Conservation (phyloP, 352 stramenopile species). For the Phytophthora capsici region DNA sequence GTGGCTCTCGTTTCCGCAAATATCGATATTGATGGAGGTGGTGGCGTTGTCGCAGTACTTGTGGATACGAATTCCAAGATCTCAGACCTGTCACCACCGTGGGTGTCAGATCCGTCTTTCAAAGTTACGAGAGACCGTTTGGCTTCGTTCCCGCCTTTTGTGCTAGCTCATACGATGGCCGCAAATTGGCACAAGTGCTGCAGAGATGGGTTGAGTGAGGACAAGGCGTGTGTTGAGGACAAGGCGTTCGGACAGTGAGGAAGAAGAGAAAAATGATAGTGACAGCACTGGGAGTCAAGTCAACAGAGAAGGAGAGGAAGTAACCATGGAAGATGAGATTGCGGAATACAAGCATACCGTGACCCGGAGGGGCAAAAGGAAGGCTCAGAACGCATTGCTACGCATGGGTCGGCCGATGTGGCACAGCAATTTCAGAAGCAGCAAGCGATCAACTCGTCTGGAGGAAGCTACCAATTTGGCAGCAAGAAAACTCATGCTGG, state of each 20-base stretch:
- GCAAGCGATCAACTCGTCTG: neutral
- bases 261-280: neutral
- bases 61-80: neutral
- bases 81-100: too few relatives aligned
- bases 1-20: neutral
- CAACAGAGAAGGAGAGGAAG: too few relatives aligned
- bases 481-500: conserved; percentile 16
- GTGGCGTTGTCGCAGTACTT: neutral
- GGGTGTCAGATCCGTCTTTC: too few relatives aligned
- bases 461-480: neutral
- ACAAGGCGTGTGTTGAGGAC: too few relatives aligned
- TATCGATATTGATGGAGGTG: neutral
- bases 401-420: conserved; percentile 14
- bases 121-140: too few relatives aligned
- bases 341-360: neutral
- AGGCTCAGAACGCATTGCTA: neutral
- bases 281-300: too few relatives aligned
- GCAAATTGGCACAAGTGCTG: neutral
- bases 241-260: neutral
- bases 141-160: neutral
- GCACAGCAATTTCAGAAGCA: neutral
- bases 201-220: neutral
- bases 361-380: neutral
- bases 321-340: neutral
- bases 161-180: neutral